Evolutionary conservation across 2,329 filamentous ascomycete species (phyloP), one percentile per base, ranked within the genome.

Genomic region (Xylaria sp.): DNA sequence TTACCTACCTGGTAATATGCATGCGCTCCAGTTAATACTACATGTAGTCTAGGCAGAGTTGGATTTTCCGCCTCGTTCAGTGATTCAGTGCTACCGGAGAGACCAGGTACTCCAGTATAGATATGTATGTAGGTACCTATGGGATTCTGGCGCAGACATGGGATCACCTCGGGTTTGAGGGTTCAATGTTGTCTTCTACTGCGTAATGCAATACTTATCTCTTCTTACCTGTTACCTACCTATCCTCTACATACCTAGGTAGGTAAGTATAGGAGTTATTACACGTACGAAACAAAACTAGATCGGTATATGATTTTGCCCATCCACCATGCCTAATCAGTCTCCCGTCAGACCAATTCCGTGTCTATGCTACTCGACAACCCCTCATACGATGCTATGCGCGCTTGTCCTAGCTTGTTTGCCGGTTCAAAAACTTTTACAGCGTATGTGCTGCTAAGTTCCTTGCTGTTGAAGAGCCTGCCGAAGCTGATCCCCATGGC

Each of bases 281-380:
- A 21, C 21, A 42, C 39, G 39, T 42, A 42, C 39, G 17, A 47
- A 19, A 19, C 4, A 47, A 2, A 47, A 47, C 42, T 42, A 27
- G 7, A 17, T 42, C 42, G 4, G 32, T 56, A 42, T 47, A 61
- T 47, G 47, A 61, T 61, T 45, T 61, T 14, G 60, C 36, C 39
- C 50, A 34, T 50, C 51, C 51, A 39, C 61, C 27, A 57, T 64
- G 9, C 53, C 27, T 56, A 48, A 62, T 66, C 48, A 50, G 58
- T 65, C 58, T 59, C 66, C 57, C 54, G 47, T 51, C 34, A 14
- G 58, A 39, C 48, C 30, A 64, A 53, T 67, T 59, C 57, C 34
- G 55, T 27, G 61, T 61, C 65, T 53, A 56, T 64, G 65, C 65
- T 61, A 21, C 50, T n/a, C 32, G 32, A 65, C 50, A 21, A 65